Evolutionary conservation across 1,284 basidiomycete species (phyloP), one percentile per base, ranked within the genome.

Genomic region (Chalciporus sp.): DNA sequence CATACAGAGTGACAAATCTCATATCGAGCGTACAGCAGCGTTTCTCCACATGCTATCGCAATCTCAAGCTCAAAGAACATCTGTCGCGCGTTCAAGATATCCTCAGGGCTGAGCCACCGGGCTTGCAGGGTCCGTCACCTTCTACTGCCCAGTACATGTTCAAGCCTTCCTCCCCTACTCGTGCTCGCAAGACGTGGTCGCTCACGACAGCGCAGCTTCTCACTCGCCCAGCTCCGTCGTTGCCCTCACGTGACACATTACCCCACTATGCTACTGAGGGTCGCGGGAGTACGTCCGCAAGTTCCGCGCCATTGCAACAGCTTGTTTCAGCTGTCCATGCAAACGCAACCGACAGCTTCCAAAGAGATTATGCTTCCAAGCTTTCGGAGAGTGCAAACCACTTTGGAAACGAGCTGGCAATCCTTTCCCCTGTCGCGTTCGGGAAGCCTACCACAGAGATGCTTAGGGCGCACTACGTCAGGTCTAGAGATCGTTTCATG

Each of bases 11-110:
- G 9, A 0, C 39, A 2, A 2, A 1, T 0, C 40, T 70, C n/a
- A 44, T 14, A 0, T 11, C 49, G n/a, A 17, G 44, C 1, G 19
- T 58, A 6, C n/a, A 47, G 9, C 11, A 4, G 0, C 20, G 49
- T 41, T 64, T 69, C 17, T 40, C 46, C 10, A 43, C 10, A 7
- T 60, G 61, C 3, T 60, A 51, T 45, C 52, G 27, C 12, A 68
- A 64, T 28, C 19, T 48, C 4, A 37, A 49, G 20, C 53, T 68
- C n/a, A 52, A 55, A 28, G 28, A 50, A 8, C 60, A 67, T 19
- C 28, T 64, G 1, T 10, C 19, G 17, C 47, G 55, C 20, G 55
- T 66, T 26, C 65, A 70, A 47, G 16, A 3, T 0, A 57, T 56
- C 33, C 42, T 67, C 19, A 47, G 47, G 39, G 20, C 37, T 2